Evolutionary conservation across 2,329 filamentous ascomycete genomes (phyloP), one percentile per base, ranked within the genome.

Genomic region (Ascochyta viciae-villosae): DNA sequence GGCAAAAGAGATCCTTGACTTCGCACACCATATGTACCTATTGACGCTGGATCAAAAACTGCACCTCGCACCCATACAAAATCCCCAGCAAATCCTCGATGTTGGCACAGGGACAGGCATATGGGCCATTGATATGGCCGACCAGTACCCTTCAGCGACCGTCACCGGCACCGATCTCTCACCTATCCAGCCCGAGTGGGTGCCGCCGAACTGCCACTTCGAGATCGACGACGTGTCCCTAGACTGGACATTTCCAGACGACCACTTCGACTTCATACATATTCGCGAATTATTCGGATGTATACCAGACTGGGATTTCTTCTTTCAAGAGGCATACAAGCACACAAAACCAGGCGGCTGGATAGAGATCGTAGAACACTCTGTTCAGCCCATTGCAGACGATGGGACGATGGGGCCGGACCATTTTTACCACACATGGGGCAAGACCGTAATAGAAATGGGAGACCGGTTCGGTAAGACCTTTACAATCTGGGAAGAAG

Each of bases 161-260:
- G 67, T 73, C 45, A 76, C 76, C 4, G 81, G 81, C 35, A 78
- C 75, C 22, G 80, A 82, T 61, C 75, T 82, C 41, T 80, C 77
- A 0, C 80, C 81, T 34, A 82, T 82, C 43, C 81, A 83, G 59
- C 81, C 80, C 4, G 66, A 69, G 51, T 78, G 77, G 73, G 77
- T 81, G 0, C 80, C 80, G 0, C 74, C 77, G 2, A 82, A 82
- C 61, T 76, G 75, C 58, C 63, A 68, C 24, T 82, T 82, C 61
- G 76, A 81, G 50, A 75, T 82, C 49, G 80, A 82, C 67, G 80
- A 82, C 46, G 71, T 77, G 15, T 74, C 73, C 1, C 64, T 73
- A 7, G 70, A 73, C 23, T 81, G 79, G 79, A 79, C 76, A 1
- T 75, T 72, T 40, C 71, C 71, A 0, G 52, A 56, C 1, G 60